phyloP scores from a whole-genome alignment of 805 yeast species.

The Dipodascus albidus region DNA sequence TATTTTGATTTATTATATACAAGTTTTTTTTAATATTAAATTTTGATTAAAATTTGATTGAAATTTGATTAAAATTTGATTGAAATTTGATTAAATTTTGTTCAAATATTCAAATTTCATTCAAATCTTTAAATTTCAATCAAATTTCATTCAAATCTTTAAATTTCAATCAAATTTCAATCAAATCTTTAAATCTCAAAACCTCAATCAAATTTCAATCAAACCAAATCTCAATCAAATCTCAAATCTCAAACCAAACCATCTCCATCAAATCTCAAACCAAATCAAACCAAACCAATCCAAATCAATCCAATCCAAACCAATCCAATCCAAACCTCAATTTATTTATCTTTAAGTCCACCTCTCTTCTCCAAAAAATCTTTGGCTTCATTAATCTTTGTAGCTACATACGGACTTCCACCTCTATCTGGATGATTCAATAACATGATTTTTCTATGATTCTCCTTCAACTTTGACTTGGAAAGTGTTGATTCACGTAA shows the following conservation, averaged over 20 bases:
- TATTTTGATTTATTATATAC: too few relatives aligned
- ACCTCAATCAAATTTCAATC: too few relatives aligned
- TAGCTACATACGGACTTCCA: slow-evolving; percentile 70
- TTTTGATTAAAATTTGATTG: background rate
- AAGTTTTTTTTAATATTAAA: background rate
- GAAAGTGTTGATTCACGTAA: slow-evolving; percentile 33
- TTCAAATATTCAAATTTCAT: too few relatives aligned
- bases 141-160: too few relatives aligned
- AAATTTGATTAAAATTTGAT: background rate
- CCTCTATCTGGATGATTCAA: slow-evolving; percentile 84
- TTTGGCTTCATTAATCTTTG: slow-evolving; percentile 80
- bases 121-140: too few relatives aligned
- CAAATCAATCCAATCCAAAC: too few relatives aligned
- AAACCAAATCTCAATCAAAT: background rate
- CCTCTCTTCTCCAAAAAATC: slow-evolving; percentile 60
- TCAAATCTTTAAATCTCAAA: too few relatives aligned
- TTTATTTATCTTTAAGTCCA: slow-evolving; percentile 14
- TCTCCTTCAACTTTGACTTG: slow-evolving; percentile 40
- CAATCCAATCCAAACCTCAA: too few relatives aligned
- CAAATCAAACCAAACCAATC: too few relatives aligned
- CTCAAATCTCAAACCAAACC: background rate
- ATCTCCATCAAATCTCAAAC: too few relatives aligned
- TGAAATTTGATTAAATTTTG: too few relatives aligned
- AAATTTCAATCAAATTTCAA: too few relatives aligned
- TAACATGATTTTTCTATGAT: slow-evolving; percentile 69